A percentile compares a stretch with the other conserved stretches of the same genome.
phyloP scores from a whole-genome alignment of 2,329 filamentous ascomycete genomes.

The Aspergillus tamarii region DNA sequence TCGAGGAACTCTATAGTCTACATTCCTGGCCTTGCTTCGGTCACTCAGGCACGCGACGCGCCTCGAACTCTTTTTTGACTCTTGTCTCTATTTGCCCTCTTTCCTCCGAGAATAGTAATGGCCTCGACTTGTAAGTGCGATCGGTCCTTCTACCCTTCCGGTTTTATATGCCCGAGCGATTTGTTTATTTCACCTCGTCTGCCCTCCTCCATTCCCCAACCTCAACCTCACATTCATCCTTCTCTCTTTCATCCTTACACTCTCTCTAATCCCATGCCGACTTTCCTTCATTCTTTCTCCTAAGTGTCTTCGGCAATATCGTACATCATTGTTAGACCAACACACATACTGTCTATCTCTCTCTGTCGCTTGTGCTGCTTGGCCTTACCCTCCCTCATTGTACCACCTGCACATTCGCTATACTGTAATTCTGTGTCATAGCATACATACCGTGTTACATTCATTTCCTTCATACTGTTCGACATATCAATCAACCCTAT shows the following conservation, averaged over 20 bases:
- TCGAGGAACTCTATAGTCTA: constrained; percentile 40
- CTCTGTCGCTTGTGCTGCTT: not conserved
- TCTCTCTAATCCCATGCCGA: constrained; percentile 16
- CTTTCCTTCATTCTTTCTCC: constrained; percentile 28
- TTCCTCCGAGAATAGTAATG: constrained; percentile 37
- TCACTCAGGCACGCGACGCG: constrained; percentile 43
- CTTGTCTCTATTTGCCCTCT: constrained; percentile 20
- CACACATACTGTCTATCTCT: constrained; percentile 14
- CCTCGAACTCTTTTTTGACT: constrained; percentile 22
- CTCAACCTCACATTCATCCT: constrained; percentile 31
- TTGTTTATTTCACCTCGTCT: constrained; percentile 47
- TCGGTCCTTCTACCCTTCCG: constrained; percentile 28
- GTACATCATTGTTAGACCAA: constrained; percentile 17
- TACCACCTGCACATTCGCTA: constrained; percentile 10
- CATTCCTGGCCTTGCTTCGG: constrained; percentile 47
- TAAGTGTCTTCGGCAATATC: constrained; percentile 13
- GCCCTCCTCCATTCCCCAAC: constrained; percentile 36
- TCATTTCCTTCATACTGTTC: not conserved
- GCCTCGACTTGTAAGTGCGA: constrained; percentile 43
- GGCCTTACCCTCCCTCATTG: not conserved
- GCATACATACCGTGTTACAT: constrained; percentile 9
- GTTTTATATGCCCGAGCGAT: constrained; percentile 35
- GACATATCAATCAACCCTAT: not conserved
- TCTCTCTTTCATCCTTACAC: constrained; percentile 22
- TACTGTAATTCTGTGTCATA: constrained; percentile 15